Percentiles rank a stretch among this genome's conserved stretches.
phyloP scores from a whole-genome alignment of 2,329 filamentous ascomycete genomes.

The Alternaria sp. region DNA sequence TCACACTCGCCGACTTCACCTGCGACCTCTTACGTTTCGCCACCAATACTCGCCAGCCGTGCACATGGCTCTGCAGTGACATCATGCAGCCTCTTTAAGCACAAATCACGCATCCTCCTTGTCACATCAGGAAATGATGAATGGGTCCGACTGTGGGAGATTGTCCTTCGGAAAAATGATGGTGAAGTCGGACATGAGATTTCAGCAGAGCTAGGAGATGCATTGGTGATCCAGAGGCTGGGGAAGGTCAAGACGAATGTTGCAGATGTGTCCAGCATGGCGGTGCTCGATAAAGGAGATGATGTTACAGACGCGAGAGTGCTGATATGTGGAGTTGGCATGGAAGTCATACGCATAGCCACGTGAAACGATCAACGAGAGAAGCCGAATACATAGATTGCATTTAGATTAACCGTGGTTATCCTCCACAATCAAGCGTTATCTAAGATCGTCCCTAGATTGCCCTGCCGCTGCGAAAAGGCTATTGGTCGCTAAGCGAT shows the following conservation, averaged over 20 bases:
- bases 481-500: neutral
- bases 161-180: conserved; percentile 24
- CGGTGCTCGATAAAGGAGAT: conserved; percentile 41
- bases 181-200: neutral
- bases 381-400: neutral
- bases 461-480: neutral
- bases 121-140: conserved; percentile 58
- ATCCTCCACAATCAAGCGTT: neutral
- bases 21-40: conserved; percentile 21
- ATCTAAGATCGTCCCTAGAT: conserved; percentile 2
- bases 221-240: conserved; percentile 42
- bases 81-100: conserved; percentile 54
- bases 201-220: conserved; percentile 5
- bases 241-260: conserved; percentile 56
- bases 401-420: neutral
- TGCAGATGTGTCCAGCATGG: conserved; percentile 64
- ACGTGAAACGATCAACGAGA: neutral
- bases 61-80: conserved; percentile 79
- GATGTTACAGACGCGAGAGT: conserved; percentile 21
- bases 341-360: conserved; percentile 41
- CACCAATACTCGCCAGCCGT: conserved; percentile 57
- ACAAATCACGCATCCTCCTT: conserved; percentile 25
- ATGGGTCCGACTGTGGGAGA: conserved; percentile 57
- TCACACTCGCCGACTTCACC: conserved; percentile 17
- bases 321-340: conserved; percentile 46